Base-by-base conservation (phyloP, 73 alveolate genomes). In the Effrenium voratum region DNA sequence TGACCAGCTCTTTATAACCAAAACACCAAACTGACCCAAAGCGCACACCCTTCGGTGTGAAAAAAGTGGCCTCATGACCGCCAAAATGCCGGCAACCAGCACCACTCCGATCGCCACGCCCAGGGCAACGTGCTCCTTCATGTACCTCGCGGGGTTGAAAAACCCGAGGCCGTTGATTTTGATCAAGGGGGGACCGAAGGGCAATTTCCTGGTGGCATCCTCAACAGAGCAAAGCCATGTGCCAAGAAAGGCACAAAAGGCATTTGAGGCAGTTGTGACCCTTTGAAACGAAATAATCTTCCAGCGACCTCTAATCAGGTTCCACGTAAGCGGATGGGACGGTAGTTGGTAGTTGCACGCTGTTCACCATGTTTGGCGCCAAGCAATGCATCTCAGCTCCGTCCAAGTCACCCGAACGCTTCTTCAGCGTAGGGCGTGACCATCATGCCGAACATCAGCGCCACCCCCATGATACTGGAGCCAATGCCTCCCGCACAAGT, bases 391-490 rank as follows among this genome's bases (percentile, higher is more conserved):
- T n/a, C n/a, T n/a, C n/a, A n/a, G 28, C 19, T 26, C 72, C 2
- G 72, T 57, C 34, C 77, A 16, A 72, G 83, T 49, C 8, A 49
- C 49, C 50, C 80, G 22, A 84, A 84, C 36, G 93, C 77, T 5
- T 52, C 63, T 68, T 60, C 95, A 0, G 95, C 95, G 30, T 87
- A 87, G 40, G 95, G 84, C 22, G 95, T 87, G 70, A 87, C 95
- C 95, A 87, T 22, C 84, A 60, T 60, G 24, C 95, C 95, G 75
- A 59, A 8, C 49, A 19, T 13, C 95, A 87, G 70, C 34, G 95
- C 95, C 36, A 87, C 45, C 5, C 95, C 95, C 95, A 87, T 87
- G 95, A 87, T 87, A 47, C 72, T 87, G 41, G 95, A 59, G 41
- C 95, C 95, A 38, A 87, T 63, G 45, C 95, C 94, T 66, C 41